Evolutionary conservation across 306 rosid species (phyloP).

Genomic region (Pyrus communis): DNA sequence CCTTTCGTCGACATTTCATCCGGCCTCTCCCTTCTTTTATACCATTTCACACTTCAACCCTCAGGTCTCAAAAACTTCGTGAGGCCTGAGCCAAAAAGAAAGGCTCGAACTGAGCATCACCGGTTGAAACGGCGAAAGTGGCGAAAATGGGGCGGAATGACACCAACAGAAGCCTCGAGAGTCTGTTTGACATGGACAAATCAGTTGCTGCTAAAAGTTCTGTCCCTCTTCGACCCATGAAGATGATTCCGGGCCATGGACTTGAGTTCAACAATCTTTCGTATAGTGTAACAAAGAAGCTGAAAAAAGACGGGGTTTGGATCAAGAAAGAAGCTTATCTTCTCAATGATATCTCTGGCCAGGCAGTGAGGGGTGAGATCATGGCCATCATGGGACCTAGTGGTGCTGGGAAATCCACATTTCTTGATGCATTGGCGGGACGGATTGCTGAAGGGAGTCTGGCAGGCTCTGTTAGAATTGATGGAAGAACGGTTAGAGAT

Average conservation of each 20-base stretch:
- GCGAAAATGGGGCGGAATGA: conserved; percentile 10
- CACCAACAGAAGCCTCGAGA: conserved; percentile 53
- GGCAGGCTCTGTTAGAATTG: conserved; percentile 68
- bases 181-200: conserved; percentile 41
- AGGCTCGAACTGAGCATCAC: conserved; percentile 13
- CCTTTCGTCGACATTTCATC: conserved; percentile 23
- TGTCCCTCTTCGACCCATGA: conserved; percentile 24
- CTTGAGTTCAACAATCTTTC: conserved; percentile 68
- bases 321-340: conserved; percentile 61
- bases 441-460: conserved; percentile 80
- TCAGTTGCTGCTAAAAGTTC: conserved; percentile 14
- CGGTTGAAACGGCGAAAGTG: conserved; percentile 16
- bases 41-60: conserved; percentile 17
- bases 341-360: conserved; percentile 79
- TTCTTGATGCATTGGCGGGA: conserved; percentile 84
- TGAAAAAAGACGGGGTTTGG: conserved; percentile 68
- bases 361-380: conserved; percentile 59
- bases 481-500: conserved; percentile 47
- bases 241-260: conserved; percentile 46
- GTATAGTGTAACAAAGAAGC: conserved; percentile 53
- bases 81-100: conserved; percentile 14
- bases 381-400: conserved; percentile 95
- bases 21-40: conserved; percentile 15
- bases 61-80: conserved; percentile 18
- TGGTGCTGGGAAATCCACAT: conserved; percentile 97